A percentile compares a stretch with the other conserved stretches of the same genome.
These are phyloP conservation scores for Graphilbum sp. DNA, from an alignment of 2,329 filamentous ascomycete species.

Conservation along the genomic window DNA sequence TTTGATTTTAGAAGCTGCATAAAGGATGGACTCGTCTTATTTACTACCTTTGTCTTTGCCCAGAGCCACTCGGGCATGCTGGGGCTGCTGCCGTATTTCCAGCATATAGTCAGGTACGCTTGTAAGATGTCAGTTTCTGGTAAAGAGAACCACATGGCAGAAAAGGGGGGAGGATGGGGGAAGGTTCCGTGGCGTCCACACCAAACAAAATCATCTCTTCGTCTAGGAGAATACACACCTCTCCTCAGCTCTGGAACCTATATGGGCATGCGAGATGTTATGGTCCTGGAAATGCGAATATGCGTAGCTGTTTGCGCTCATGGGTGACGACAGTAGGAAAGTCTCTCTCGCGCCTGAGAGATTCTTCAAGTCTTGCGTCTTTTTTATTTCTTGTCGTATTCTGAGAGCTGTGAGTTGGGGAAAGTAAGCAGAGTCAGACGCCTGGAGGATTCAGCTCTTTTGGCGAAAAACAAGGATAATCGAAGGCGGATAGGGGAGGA, in stretches of 20 bases:
- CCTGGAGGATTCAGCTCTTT: too few relatives aligned
- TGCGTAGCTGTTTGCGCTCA: conserved; percentile 7
- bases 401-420: too few relatives aligned
- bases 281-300: conserved; percentile 8
- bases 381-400: too few relatives aligned
- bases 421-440: too few relatives aligned
- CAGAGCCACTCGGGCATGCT: conserved; percentile 48
- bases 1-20: not conserved
- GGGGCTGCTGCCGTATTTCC: conserved; percentile 46
- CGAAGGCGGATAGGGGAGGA: too few relatives aligned
- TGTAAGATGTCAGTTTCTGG: conserved; percentile 2
- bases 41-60: conserved; percentile 57
- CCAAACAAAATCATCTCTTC: too few relatives aligned
- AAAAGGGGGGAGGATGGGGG: too few relatives aligned
- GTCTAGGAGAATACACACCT: conserved; percentile 5
- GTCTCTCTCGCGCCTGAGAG: too few relatives aligned
- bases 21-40: not conserved
- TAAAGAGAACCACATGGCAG: not conserved
- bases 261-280: conserved; percentile 5
- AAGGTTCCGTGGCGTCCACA: too few relatives aligned
- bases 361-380: too few relatives aligned
- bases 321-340: conserved; percentile 5
- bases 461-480: too few relatives aligned
- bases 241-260: conserved; percentile 6
- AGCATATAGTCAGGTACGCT: conserved; percentile 15